These are phyloP conservation scores for Salix suchowensis DNA, from an alignment of 345 rosid species.

Conservation along the genomic window DNA sequence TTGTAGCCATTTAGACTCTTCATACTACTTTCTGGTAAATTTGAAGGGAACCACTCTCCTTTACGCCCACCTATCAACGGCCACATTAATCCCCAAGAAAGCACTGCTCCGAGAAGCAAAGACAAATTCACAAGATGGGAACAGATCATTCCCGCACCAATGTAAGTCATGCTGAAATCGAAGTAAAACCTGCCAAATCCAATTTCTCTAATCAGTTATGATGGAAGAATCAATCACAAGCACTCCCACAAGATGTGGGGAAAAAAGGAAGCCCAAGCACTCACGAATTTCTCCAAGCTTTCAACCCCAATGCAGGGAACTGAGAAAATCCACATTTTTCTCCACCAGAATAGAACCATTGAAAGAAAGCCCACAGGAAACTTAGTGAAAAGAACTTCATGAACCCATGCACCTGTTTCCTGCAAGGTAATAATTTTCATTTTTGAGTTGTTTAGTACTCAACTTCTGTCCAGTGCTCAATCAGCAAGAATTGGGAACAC, in stretches of 20 bases:
- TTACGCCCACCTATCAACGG: constrained; percentile 58
- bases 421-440: constrained; percentile 24
- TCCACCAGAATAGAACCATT: constrained; percentile 80
- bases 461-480: not conserved
- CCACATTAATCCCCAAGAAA: constrained; percentile 98
- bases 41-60: constrained; percentile 72
- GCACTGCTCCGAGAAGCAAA: constrained; percentile 79
- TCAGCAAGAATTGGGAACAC: constrained; percentile 1
- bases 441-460: not conserved
- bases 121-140: constrained; percentile 88
- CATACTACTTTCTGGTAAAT: constrained; percentile 64
- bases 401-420: constrained; percentile 79
- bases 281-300: constrained; percentile 76
- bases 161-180: constrained; percentile 78
- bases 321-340: constrained; percentile 62
- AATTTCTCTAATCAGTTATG: constrained; percentile 13
- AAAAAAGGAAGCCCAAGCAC: constrained; percentile 22
- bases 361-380: constrained; percentile 81
- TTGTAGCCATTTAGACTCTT: constrained; percentile 84
- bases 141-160: constrained; percentile 97
- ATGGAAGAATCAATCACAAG: not conserved
- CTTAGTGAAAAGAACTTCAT: constrained; percentile 57
- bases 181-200: constrained; percentile 71
- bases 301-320: constrained; percentile 78
- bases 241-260: not conserved